Evolutionary conservation across 106 monocot genomes (phyloP), one percentile per base, ranked within the genome.

Genomic region (Allium cepa): DNA sequence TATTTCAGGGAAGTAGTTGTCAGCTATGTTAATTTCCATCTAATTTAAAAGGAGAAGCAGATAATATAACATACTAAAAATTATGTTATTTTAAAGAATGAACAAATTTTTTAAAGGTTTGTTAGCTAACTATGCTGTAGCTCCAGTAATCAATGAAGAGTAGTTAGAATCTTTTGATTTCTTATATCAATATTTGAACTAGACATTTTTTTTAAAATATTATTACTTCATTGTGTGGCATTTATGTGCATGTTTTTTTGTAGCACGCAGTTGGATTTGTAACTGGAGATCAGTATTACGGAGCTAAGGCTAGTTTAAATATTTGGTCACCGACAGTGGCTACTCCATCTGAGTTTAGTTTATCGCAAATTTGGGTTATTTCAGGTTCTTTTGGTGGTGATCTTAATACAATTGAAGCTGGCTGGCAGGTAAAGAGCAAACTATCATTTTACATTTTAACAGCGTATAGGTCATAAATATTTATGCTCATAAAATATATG

Each of bases 341-440:
- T 17, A 71, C 61, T 50, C 69, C 86, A 46, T 71, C 84, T 8
- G 94, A 94, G 79, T 90, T 94, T 84, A 94, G 90, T 73, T 75
- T 94, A 62, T 94, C 94, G 3, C 94, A 94, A 76, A 78, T 94
- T 15, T 94, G 94, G 94, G 71, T 94, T 50, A 90, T 90, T 76
- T 89, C 87, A 3, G 94, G 94, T 49, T 80, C 90, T 13, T 94
- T 94, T 60, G 82, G 84, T 17, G 63, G 66, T 56, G 90, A 94
- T 75, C 90, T 94, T 55, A 94, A 94, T 79, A 94, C 90, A 75
- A 94, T 94, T 67, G 94, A 94, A 82, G 90, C 94, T 26, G 94
- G 94, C 56, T 94, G 94, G 94, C 94, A 94, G 84, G 94, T 90
- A 60, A 60, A 53, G 14, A 22, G 36, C 7, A 36, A 68, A 56